Base-by-base conservation (phyloP, 225 moss, liverwort and hornwort genomes). In the Anthoceros angustus region DNA sequence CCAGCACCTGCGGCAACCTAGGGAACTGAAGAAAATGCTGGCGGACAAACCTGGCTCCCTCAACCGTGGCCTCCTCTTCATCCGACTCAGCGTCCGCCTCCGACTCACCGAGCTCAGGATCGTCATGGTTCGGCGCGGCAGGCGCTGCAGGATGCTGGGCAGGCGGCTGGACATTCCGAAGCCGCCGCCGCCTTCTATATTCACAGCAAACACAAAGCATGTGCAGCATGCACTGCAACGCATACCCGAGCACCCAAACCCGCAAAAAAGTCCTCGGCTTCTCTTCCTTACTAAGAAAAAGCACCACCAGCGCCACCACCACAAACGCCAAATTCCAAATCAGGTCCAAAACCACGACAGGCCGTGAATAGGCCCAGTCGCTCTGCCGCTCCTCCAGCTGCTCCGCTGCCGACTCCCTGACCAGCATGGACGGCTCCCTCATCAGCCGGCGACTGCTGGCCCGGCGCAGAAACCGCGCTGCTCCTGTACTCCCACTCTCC, bases 281-380 rank as follows among this genome's bases (percentile, higher is more conserved):
- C 50, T 98, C 95, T 40, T 72, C 72, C 74, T 86, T 79, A 64
- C 88, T 87, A 23, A 92, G 67, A 9, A 72, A 70, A 74, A 98
- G 66, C 23, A 92, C 85, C 12, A 60, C 85, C 69, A 89, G 69
- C 10, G 95, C 86, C 32, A 98, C 95, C 45, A 21, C 85, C 32
- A 98, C 95, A 50, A 98, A 98, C 5, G 95, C 91, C 63, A 98
- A 66, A 69, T 98, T 98, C 95, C 95, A 98, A 67, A 98, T 92
- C 62, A 98, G 79, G 82, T 98, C 95, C 75, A 98, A 80, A 46
- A 98, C 92, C 40, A 98, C 95, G 14, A 98, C 95, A 2, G 95
- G 95, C 63, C 86, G 83, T 15, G 95, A 98, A 67, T 98, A 98
- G 7, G 95, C 95, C 95, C 95, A 98, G 70, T 98, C 95, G 60